These are phyloP conservation scores for Xanthoconium purpureum DNA, from an alignment of 768 basidiomycete species.

Conservation along the genomic window DNA sequence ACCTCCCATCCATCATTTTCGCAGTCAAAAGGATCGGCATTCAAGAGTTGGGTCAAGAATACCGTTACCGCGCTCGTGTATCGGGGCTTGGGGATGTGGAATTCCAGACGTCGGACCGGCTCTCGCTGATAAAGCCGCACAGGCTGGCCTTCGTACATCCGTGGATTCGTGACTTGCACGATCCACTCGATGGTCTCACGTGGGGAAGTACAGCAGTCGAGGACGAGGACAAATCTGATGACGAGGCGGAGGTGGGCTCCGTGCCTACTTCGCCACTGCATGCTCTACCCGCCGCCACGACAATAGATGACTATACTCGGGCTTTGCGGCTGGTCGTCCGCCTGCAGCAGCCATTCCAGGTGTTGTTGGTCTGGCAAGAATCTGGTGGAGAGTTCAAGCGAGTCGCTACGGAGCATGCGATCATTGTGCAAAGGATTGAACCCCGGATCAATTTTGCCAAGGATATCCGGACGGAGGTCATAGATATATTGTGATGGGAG, in stretches of 20 bases:
- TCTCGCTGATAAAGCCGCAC: neutral
- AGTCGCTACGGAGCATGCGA: conserved; percentile 2
- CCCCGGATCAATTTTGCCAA: neutral
- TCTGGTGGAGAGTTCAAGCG: conserved; percentile 14
- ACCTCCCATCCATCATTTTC: conserved; percentile 14
- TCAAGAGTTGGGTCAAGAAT: neutral
- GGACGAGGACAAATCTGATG: neutral
- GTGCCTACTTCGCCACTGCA: neutral
- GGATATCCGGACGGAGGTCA: neutral
- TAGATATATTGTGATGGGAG: neutral
- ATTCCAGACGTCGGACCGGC: conserved; percentile 1
- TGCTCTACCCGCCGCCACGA: too few species aligned
- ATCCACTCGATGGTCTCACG: neutral
- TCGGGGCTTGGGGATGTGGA: conserved; percentile 1
- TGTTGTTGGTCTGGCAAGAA: conserved; percentile 4
- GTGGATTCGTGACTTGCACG: conserved; percentile 10
- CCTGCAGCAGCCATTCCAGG: conserved; percentile 7
- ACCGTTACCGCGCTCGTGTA: conserved; percentile 1
- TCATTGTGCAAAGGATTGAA: neutral
- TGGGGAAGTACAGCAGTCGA: neutral
- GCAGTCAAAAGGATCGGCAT: neutral
- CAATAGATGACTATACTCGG: neutral
- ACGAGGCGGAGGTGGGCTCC: neutral
- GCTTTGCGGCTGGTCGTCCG: conserved; percentile 6
- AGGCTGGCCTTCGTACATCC: conserved; percentile 9